phyloP scores from a whole-genome alignment of 2,329 filamentous ascomycete species.

The Trichoderma sp. region DNA sequence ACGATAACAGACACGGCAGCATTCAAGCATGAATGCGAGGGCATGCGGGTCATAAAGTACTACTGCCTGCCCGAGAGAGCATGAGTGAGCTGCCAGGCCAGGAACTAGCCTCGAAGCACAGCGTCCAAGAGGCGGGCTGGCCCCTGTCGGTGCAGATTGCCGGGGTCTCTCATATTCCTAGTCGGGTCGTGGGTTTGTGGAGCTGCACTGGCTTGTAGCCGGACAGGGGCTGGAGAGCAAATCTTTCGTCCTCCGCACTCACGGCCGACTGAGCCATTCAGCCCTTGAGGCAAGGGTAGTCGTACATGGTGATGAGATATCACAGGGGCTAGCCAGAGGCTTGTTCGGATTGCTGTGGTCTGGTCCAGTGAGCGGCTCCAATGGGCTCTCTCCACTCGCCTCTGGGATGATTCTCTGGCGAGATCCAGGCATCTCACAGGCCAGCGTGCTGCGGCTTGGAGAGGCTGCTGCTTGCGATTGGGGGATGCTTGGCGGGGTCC shows the following conservation, averaged over 20 bases:
- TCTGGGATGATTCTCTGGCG: constrained; percentile 14
- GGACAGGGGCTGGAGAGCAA: constrained; percentile 15
- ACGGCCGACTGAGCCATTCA: constrained; percentile 12
- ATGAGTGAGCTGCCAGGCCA: constrained; percentile 10
- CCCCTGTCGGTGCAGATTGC: constrained; percentile 23
- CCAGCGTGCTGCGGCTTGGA: constrained; percentile 9
- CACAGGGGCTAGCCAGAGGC: constrained; percentile 20
- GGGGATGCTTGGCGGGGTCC: not conserved
- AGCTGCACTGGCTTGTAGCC: constrained; percentile 17
- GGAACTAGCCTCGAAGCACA: constrained; percentile 20
- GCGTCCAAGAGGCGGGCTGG: constrained; percentile 24
- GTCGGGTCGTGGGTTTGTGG: constrained; percentile 20
- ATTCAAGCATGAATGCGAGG: constrained; percentile 26
- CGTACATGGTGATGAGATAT: constrained; percentile 21
- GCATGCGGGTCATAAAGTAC: constrained; percentile 37
- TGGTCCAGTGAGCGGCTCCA: not conserved
- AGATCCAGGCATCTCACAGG: constrained; percentile 18
- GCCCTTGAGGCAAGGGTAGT: constrained; percentile 12
- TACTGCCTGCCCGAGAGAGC: constrained; percentile 28
- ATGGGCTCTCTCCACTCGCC: constrained; percentile 14
- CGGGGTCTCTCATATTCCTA: constrained; percentile 21
- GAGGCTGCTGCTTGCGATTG: constrained; percentile 8
- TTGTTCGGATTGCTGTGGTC: constrained; percentile 12
- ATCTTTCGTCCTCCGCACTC: constrained; percentile 21
- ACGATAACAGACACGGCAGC: constrained; percentile 29